Base-by-base conservation (phyloP, 805 yeast genomes). In the Schwanniomyces occidentalis region DNA sequence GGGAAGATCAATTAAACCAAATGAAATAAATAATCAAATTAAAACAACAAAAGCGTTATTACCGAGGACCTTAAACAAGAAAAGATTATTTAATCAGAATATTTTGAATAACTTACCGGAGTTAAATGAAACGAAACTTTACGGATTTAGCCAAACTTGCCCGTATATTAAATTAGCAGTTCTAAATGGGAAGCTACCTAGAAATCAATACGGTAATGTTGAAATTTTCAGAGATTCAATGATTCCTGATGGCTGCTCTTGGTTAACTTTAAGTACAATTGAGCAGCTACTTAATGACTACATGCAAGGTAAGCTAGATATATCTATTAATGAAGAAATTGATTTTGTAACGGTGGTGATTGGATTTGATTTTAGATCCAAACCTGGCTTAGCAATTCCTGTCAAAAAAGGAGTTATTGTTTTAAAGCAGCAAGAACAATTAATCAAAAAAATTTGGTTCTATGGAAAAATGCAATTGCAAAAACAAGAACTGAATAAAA, bases 281-380 rank as follows among this genome's bases (percentile, higher is more conserved):
- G 62, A 56, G 24, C 19, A 19, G 8, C 45, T 57, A 10, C 27
- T 57, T 3, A 21, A 13, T n/a, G 37, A 16, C n/a, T 46, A 48
- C 30, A 38, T 27, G 6, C 33, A 41, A 2, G 19, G 27, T 10
- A 35, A 30, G 6, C 28, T 35, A 4, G 18, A 19, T 6, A 12
- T 22, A n/a, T 41, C 42, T 1, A 20, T 41, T 10, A 21, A 15
- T 3, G 37, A 34, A 3, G 16, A 30, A 2, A 26, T 57, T 2
- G 47, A 55, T 7, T 61, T 35, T 41, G 58, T 58, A 5, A 59
- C 65, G 3, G 67, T 61, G 4, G 63, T 61, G 2, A 44, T 42
- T 3, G 66, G 66, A 1, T 61, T 60, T 35, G 38, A 36, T 17
- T 61, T 60, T 32, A 41, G 34, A 8, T 22, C 46, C 2, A 54